phyloP scores from a whole-genome alignment of 495 filamentous ascomycete species.

The Glonium stellatum region DNA sequence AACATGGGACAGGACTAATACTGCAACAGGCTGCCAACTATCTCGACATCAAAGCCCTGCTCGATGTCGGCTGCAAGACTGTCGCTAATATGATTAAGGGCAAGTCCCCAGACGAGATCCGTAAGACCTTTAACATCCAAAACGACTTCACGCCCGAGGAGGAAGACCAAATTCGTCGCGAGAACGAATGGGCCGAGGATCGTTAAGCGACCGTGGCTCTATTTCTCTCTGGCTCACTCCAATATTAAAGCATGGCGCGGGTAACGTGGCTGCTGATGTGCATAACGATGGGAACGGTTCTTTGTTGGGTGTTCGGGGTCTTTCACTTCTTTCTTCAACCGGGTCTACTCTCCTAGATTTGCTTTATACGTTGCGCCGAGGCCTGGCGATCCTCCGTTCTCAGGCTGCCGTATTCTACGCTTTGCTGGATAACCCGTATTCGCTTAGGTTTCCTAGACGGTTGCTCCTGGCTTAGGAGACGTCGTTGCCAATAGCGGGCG shows the following conservation, averaged over 20 bases:
- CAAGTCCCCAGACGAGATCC: slow-evolving; percentile 73
- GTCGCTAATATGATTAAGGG: slow-evolving; percentile 86
- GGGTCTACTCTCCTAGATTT: background rate
- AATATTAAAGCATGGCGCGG: background rate
- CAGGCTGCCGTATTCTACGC: too few relatives aligned
- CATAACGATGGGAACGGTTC: slow-evolving; percentile 3
- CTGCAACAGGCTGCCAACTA: slow-evolving; percentile 60
- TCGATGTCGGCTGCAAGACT: slow-evolving; percentile 78
- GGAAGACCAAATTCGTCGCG: slow-evolving; percentile 74
- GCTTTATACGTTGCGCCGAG: background rate
- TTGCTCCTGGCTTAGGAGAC: too few relatives aligned
- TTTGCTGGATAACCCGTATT: too few relatives aligned
- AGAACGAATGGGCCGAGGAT: slow-evolving; percentile 83
- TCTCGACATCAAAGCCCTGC: slow-evolving; percentile 72
- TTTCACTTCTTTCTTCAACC: background rate
- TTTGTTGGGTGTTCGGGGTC: background rate
- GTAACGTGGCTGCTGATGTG: background rate
- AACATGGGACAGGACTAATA: slow-evolving; percentile 6
- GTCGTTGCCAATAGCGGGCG: too few relatives aligned
- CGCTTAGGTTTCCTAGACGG: too few relatives aligned
- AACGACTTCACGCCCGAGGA: slow-evolving; percentile 79
- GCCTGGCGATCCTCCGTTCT: background rate
- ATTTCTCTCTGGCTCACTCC: background rate
- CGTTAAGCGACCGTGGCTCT: slow-evolving; percentile 8
- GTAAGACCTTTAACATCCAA: slow-evolving; percentile 78